Conservation (phyloP, 257 asterid genomes). For the Salvia rosmarinus region DNA sequence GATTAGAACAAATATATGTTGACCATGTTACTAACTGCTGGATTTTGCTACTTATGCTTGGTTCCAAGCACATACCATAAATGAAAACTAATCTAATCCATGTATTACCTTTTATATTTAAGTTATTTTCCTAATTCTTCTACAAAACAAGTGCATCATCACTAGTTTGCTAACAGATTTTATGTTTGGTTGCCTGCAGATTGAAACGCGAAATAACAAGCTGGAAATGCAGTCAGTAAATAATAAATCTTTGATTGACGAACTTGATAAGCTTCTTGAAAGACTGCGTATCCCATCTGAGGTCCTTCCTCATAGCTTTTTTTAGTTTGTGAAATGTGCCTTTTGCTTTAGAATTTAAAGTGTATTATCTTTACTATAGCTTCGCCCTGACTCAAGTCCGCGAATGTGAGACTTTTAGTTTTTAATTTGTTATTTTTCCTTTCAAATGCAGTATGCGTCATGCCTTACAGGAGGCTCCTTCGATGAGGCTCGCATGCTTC, state of each 20-base stretch:
- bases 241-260: constrained; percentile 82
- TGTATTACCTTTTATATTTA: constrained; percentile 18
- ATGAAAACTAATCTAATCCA: constrained; percentile 22
- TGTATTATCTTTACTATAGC: constrained; percentile 21
- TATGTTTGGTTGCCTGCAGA: constrained; percentile 59
- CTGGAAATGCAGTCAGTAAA: constrained; percentile 98
- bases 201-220: constrained; percentile 95
- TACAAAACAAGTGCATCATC: constrained; percentile 14
- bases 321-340: constrained; percentile 25
- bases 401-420: constrained; percentile 18
- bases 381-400: constrained; percentile 10
- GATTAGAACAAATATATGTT: constrained; percentile 19
- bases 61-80: constrained; percentile 4
- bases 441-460: constrained; percentile 73
- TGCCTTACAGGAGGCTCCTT: constrained; percentile 87
- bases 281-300: constrained; percentile 83
- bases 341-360: constrained; percentile 15
- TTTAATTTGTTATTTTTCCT: constrained; percentile 33
- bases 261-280: constrained; percentile 95
- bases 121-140: constrained; percentile 20
- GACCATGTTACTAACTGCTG: constrained; percentile 24
- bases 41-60: constrained; percentile 10
- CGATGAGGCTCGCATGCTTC: constrained; percentile 95
- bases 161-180: constrained; percentile 35
- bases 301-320: constrained; percentile 49